phyloP scores from a whole-genome alignment of 2,329 filamentous ascomycete genomes.

The Parasarocladium wereldwijsianum region DNA sequence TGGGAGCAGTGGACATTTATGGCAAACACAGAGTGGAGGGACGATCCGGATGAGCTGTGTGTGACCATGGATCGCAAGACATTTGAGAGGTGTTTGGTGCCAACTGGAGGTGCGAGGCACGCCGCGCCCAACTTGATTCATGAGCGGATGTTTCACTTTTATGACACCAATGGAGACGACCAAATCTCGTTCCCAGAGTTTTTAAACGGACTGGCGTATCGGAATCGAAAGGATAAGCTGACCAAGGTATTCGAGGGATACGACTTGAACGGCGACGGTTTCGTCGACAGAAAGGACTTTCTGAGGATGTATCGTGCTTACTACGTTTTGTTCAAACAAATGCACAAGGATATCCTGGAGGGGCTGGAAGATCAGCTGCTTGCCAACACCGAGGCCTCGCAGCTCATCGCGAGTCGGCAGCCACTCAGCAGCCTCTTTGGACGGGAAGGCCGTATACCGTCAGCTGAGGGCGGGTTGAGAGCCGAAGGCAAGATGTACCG shows the following conservation, averaged over 20 bases:
- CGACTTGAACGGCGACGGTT: slow-evolving; percentile 80
- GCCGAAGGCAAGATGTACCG: slow-evolving; percentile 54
- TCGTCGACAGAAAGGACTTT: slow-evolving; percentile 73
- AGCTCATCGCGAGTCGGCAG: slow-evolving; percentile 60
- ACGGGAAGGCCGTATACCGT: slow-evolving; percentile 53
- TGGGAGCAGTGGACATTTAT: slow-evolving; percentile 97
- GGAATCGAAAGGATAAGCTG: slow-evolving; percentile 54
- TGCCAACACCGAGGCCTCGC: slow-evolving; percentile 59
- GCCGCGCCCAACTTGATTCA: slow-evolving; percentile 79
- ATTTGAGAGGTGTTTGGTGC: slow-evolving; percentile 82
- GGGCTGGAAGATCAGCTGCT: slow-evolving; percentile 65
- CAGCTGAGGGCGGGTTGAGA: slow-evolving; percentile 38
- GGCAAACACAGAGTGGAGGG: slow-evolving; percentile 69
- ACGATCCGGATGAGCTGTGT: slow-evolving; percentile 62
- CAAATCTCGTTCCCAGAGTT: slow-evolving; percentile 91
- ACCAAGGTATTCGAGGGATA: slow-evolving; percentile 73
- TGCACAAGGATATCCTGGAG: slow-evolving; percentile 71
- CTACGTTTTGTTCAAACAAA: slow-evolving; percentile 78
- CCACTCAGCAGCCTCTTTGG: slow-evolving; percentile 64
- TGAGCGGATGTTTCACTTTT: slow-evolving; percentile 93
- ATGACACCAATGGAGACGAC: slow-evolving; percentile 79
- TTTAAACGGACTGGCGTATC: slow-evolving; percentile 62
- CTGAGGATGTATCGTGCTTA: slow-evolving; percentile 84
- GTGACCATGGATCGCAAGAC: slow-evolving; percentile 85
- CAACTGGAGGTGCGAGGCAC: slow-evolving; percentile 65